Base-by-base conservation (phyloP, 2,329 filamentous ascomycete species). In the Albophoma yamanashiensis region DNA sequence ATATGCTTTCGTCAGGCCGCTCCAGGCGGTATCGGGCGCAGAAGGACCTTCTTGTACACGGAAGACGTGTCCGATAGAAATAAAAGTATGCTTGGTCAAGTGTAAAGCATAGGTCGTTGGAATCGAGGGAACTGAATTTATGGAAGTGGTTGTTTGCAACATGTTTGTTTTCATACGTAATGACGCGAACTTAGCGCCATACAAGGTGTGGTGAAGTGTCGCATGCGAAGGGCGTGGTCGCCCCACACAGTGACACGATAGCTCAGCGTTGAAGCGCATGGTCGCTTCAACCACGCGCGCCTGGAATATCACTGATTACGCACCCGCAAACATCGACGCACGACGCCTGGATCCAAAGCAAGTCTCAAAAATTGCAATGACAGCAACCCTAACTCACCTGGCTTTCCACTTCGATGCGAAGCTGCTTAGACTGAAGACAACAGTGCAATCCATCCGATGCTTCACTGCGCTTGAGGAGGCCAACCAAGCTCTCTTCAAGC, bases 401-500 rank as follows among this genome's bases (percentile, higher is more conserved):
- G 74, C 77, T 14, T 79, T 76, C 58, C 77, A 79, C 62, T 72
- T 74, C 58, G 70, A 79, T 60, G 73, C 71, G 17, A 76, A 76
- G 60, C 73, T 81, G 2, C 67, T 75, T 60, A 74, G 66, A 0
- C 75, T 82, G 36, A 67, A 72, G 31, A 78, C 79, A 0, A 66
- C 68, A 2, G 70, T 85, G 31, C 73, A 74, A 5, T 77, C 78
- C 8, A 71, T 86, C 40, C 71, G 73, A 1, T 75, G 81, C 0
- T 78, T 85, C 62, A 66, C 75, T 0, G 69, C 73, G 2, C 76
- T 88, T 1, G 76, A 82, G 3, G 74, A 80, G 40, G 71, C 75
- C 39, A 82, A 83, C 60, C 78, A 75, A 58, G 68, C 73, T 8
- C 79, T 89, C 12, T 86, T 86, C 75, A 89, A 88, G 68, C 73